phyloP scores from a whole-genome alignment of 139 green algal genomes.

The Chlamydomonas schloesseri region DNA sequence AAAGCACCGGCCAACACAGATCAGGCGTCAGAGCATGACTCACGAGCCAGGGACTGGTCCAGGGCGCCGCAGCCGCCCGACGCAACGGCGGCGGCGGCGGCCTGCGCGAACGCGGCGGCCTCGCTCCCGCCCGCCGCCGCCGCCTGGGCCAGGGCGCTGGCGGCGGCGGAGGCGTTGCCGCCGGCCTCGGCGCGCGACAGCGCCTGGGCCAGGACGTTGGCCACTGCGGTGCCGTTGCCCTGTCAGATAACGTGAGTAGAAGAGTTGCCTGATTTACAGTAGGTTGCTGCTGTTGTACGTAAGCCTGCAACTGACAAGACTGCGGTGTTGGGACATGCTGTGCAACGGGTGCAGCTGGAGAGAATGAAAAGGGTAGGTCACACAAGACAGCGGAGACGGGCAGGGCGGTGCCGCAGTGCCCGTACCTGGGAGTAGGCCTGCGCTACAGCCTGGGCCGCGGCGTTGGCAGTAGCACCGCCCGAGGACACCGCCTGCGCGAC shows the following conservation, averaged over 20 bases:
- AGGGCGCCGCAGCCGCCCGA: constrained; percentile 49
- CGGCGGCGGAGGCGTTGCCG: constrained; percentile 24
- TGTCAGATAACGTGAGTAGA: no score
- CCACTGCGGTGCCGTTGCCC: constrained; percentile 23
- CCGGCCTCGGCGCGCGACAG: constrained; percentile 8
- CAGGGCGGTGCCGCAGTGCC: no score
- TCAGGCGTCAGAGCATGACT: no score
- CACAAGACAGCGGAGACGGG: no score
- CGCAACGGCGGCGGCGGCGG: constrained; percentile 33
- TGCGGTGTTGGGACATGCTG: background rate
- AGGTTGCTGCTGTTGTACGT: no score
- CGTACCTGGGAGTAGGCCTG: constrained; percentile 22
- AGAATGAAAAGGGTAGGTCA: background rate
- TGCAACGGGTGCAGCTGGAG: background rate
- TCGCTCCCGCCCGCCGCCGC: constrained; percentile 39
- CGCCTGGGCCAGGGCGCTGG: constrained; percentile 21
- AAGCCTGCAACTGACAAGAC: no score
- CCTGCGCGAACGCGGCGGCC: constrained; percentile 34
- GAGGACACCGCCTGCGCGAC: constrained; percentile 24
- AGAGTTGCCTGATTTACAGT: no score
- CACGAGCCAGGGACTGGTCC: constrained; percentile 43
- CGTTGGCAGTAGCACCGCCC: constrained; percentile 17
- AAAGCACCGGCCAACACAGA: background rate
- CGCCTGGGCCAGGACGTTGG: constrained; percentile 29
- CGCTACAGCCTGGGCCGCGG: constrained; percentile 7